phyloP scores from a whole-genome alignment of 345 rosid genomes.

The thale cress (Arabidopsis thaliana) region DNA sequence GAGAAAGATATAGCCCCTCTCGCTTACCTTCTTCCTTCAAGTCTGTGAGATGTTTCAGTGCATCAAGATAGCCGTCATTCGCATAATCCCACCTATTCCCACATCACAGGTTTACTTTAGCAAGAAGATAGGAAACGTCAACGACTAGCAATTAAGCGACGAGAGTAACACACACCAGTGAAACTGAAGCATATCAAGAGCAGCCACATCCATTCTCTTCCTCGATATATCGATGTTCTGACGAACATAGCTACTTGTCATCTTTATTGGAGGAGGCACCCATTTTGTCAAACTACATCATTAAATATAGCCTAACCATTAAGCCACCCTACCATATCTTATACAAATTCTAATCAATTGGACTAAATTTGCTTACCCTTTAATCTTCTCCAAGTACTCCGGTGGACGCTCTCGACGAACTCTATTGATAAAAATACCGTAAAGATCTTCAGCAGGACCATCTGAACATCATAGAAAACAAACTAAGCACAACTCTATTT shows the following conservation, averaged over 20 bases:
- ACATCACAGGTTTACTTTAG: not conserved
- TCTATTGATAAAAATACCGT: slow-evolving; percentile 84
- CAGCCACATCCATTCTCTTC: slow-evolving; percentile 92
- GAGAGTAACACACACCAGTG: slow-evolving; percentile 61
- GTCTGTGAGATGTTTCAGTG: slow-evolving; percentile 83
- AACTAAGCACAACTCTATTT: not conserved
- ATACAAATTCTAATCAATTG: not conserved
- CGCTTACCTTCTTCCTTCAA: slow-evolving; percentile 83
- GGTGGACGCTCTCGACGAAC: slow-evolving; percentile 83
- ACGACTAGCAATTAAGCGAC: not conserved
- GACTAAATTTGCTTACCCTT: slow-evolving; percentile 64
- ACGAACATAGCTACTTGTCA: slow-evolving; percentile 77
- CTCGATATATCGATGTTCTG: slow-evolving; percentile 74
- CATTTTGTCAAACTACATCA: slow-evolving; percentile 89
- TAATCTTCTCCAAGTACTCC: slow-evolving; percentile 67
- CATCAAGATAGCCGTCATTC: slow-evolving; percentile 87
- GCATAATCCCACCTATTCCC: slow-evolving; percentile 91
- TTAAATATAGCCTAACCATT: not conserved
- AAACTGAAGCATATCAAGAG: slow-evolving; percentile 98
- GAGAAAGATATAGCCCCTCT: not conserved
- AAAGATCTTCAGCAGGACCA: slow-evolving; percentile 97
- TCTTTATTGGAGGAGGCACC: slow-evolving; percentile 97
- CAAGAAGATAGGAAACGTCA: not conserved
- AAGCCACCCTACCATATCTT: not conserved
- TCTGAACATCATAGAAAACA: slow-evolving; percentile 47